These are phyloP conservation scores for Chrysoporthe puriensis DNA, from an alignment of 2,329 filamentous ascomycete species.

Conservation along the genomic window DNA sequence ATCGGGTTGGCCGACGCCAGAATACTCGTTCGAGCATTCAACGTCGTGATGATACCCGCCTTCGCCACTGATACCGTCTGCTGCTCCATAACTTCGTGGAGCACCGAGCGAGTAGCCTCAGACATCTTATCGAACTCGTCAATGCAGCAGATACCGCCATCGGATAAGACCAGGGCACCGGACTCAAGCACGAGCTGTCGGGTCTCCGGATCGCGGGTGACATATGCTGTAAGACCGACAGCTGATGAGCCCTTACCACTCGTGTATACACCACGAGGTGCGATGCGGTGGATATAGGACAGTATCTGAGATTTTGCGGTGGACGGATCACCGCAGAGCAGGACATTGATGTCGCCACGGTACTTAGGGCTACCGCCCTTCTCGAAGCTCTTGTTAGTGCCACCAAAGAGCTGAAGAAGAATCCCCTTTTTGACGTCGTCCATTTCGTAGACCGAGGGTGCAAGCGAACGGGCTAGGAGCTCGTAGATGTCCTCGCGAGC, in stretches of 20 bases:
- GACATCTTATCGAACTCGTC: slow-evolving; percentile 90
- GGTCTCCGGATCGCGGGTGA: slow-evolving; percentile 79
- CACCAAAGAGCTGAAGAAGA: slow-evolving; percentile 91
- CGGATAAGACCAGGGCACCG: slow-evolving; percentile 76
- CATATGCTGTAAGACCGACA: slow-evolving; percentile 79
- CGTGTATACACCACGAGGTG: slow-evolving; percentile 82
- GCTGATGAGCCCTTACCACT: slow-evolving; percentile 81
- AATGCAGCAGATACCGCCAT: slow-evolving; percentile 83
- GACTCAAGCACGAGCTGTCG: slow-evolving; percentile 81
- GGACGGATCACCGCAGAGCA: slow-evolving; percentile 95
- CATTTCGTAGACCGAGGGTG: slow-evolving; percentile 95
- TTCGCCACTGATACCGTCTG: slow-evolving; percentile 85
- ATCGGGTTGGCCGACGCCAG: slow-evolving; percentile 97
- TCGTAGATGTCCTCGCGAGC: slow-evolving; percentile 89
- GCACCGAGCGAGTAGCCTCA: slow-evolving; percentile 75
- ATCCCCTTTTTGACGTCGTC: slow-evolving; percentile 99
- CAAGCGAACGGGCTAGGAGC: slow-evolving; percentile 84
- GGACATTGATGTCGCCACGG: slow-evolving; percentile 94
- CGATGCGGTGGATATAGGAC: slow-evolving; percentile 96
- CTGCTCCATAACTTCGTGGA: slow-evolving; percentile 89
- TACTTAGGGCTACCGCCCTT: slow-evolving; percentile 96
- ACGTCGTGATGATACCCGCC: slow-evolving; percentile 93
- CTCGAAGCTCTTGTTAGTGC: slow-evolving; percentile 96
- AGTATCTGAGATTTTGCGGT: slow-evolving; percentile 95
- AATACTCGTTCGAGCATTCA: slow-evolving; percentile 95